phyloP scores from a whole-genome alignment of 1,139 yeast species.

The Pichia norvegensis region DNA sequence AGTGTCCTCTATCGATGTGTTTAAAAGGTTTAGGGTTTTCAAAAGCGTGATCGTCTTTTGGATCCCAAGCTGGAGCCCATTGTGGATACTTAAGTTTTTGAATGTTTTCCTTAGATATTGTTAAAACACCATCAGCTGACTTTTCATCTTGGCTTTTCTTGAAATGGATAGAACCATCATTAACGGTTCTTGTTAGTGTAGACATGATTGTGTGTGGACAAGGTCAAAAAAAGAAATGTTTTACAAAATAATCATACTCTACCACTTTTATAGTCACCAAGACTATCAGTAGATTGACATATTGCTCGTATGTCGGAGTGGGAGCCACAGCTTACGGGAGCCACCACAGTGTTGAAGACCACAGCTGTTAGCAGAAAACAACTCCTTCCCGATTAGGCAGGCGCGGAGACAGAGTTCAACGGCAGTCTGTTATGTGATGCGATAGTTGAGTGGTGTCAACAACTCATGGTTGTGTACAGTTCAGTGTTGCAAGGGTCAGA shows the following conservation, averaged over 20 bases:
- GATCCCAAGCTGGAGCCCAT: constrained; percentile 39
- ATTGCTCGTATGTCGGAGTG: not conserved
- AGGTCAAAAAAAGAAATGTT: too few relatives aligned
- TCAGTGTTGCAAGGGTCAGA: not conserved
- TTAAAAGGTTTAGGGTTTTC: constrained; percentile 35
- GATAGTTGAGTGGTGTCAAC: too few relatives aligned
- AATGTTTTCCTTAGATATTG: constrained; percentile 10
- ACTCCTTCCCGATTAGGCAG: not conserved
- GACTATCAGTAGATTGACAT: too few relatives aligned
- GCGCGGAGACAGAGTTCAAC: too few relatives aligned
- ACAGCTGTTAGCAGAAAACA: too few relatives aligned
- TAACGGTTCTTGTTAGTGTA: not conserved
- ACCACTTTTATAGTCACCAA: too few relatives aligned
- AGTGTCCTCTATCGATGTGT: constrained; percentile 45
- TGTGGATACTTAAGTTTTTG: constrained; percentile 14
- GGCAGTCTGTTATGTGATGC: constrained; percentile 36
- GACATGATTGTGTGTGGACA: not conserved
- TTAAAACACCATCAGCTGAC: constrained; percentile 5
- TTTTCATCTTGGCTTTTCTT: constrained; percentile 25
- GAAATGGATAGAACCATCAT: constrained; percentile 27
- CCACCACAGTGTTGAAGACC: not conserved
- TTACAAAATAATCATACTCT: too few relatives aligned
- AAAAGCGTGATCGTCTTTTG: constrained; percentile 26
- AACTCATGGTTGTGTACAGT: too few relatives aligned
- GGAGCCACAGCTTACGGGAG: not conserved